Base-by-base conservation (phyloP, 2,329 filamentous ascomycete species). In the Podosphaera leucotricha region DNA sequence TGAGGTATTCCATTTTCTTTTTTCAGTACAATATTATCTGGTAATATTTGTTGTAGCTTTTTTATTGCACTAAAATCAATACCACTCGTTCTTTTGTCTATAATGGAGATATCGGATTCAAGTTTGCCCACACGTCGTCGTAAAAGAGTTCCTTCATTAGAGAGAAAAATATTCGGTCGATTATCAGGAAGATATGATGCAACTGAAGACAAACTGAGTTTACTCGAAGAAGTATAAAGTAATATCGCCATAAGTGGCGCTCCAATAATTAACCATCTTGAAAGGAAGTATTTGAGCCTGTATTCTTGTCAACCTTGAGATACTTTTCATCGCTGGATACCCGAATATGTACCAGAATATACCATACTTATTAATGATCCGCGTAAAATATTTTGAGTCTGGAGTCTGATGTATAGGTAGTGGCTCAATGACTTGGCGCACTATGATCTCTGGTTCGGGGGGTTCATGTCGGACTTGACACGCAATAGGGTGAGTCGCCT, bases 21-120 rank as follows among this genome's bases (percentile, higher is more conserved):
- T 13, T 67, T 63, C 49, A 79, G 66, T 47, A 70, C 67, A 3
- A 82, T 61, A 8, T 68, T 52, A 11, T 67, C 63, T 0, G 78
- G 77, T 2, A 82, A 57, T 3, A 68, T 59, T 0, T 60, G 52
- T 40, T 67, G 55, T 2, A 79, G 54, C 3, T 52, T 49, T 3
- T 52, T 43, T 22, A 61, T 43, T 2, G 58, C 46, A 28, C 63
- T 62, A 13, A 63, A 51, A 4, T 55, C 48, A 13, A 58, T 30
- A 18, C 47, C 43, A 3, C 38, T 41, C 15, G 21, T 21, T 6
- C 30, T 26, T 44, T 43, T 19, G 35, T 47, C 39, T 46, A 46
- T 51, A 15, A 40, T 41, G 4, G 41, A 37, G 18, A 58, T 46
- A 22, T 54, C 47, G 21, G 48, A 44, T 39, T 58, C 53, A 24